Evolutionary conservation across 1,284 basidiomycete species (phyloP), one percentile per base, ranked within the genome.

Genomic region (Clitocybe nebularis): DNA sequence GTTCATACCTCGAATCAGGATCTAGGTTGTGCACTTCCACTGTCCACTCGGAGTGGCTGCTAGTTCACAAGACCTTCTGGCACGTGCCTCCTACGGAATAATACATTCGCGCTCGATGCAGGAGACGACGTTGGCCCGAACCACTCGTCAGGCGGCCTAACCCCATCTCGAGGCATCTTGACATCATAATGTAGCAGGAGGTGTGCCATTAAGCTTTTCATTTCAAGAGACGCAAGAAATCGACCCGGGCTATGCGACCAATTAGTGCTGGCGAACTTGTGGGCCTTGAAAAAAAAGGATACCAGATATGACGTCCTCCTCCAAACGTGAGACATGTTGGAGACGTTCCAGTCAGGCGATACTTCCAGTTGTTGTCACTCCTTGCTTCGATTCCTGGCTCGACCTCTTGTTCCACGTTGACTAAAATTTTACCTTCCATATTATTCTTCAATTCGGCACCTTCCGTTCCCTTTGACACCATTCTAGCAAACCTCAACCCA

Each of bases 251-350:
- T 49, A 24, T 10, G n/a, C n/a, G n/a, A n/a, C n/a, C n/a, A n/a
- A n/a, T n/a, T n/a, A n/a, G n/a, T n/a, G n/a, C n/a, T n/a, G n/a
- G n/a, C n/a, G n/a, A n/a, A n/a, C n/a, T n/a, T n/a, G n/a, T n/a
- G n/a, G n/a, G n/a, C n/a, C n/a, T n/a, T n/a, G n/a, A n/a, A n/a
- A n/a, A n/a, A n/a, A n/a, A n/a, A n/a, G n/a, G n/a, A 25, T 39
- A 49, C 48, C 48, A 46, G 8, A 39, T 35, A 25, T 49, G 45
- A 13, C 36, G 43, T 17, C 48, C 48, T 3, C 41, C 39, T 21
- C 46, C 46, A 22, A 48, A 48, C 13, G 46, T 36, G 23, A 48
- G 43, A 30, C 41, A 48, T 9, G 16, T 30, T 22, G 48, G 39
- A 7, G 42, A 41, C 16, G 45, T 25, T 10, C 39, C 43, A 13